Base-by-base conservation (phyloP, 495 filamentous ascomycete genomes). In the Annulohypoxylon moriforme region DNA sequence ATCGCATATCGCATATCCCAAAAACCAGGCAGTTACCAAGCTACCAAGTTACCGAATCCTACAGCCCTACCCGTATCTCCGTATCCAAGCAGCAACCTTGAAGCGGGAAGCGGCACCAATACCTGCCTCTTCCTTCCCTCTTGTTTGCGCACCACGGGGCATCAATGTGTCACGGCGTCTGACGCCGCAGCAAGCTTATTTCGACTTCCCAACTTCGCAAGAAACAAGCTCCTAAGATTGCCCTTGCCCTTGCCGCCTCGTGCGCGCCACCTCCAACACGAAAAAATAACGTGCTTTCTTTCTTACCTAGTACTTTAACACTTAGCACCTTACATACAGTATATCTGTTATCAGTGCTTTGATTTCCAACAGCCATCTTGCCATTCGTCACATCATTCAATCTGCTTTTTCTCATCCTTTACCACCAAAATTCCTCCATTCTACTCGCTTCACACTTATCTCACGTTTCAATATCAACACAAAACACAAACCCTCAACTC, bases 101-200 rank as follows among this genome's bases (percentile, higher is more conserved):
- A n/a, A 70, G 55, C 57, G 10, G n/a, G 24, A 50, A 50, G 46
- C 46, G 46, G 46, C 46, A 14, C 40, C 52, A 7, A 7, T 56
- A 58, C 18, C 55, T 73, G n/a, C 68, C 63, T 75, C 67, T 40
- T 47, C 38, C 31, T 33, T 16, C 10, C 14, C 38, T 52, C 50
- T 55, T 72, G 68, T 73, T 75, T 75, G 67, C 64, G 31, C 40
- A 40, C 55, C 31, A 40, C 25, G 47, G 9, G 20, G 34, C 56
- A 57, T n/a, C 36, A 64, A 40, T 47, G 75, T 77, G 73, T 72
- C 75, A 75, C 75, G 75, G 75, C 58, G 29, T 68, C 68, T 64
- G 53, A 72, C 67, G 52, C 58, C 63, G 50, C 55, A 58, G 34
- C 71, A 70, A 67, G 71, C 67, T 70, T 73, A 73, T 69, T 69